These are phyloP conservation scores for Colletotrichum navitas DNA, from an alignment of 2,329 filamentous ascomycete species.

Conservation along the genomic window DNA sequence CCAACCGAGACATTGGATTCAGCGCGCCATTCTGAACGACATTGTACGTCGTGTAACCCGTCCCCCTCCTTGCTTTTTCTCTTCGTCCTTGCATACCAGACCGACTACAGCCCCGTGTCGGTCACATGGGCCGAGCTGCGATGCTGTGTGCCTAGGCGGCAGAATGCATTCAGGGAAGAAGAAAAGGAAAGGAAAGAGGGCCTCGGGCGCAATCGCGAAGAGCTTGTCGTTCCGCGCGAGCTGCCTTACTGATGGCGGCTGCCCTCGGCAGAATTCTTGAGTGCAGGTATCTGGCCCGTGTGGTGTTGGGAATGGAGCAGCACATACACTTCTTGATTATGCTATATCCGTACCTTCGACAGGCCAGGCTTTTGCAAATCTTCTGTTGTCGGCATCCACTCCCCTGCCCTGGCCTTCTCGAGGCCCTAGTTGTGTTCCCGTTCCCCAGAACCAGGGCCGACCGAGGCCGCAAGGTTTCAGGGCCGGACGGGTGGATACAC, in stretches of 20 bases:
- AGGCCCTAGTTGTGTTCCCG: conserved; percentile 6
- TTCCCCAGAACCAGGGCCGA: neutral
- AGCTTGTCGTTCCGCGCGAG: neutral
- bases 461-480: neutral
- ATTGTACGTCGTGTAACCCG: conserved; percentile 14
- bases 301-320: neutral
- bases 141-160: neutral
- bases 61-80: neutral
- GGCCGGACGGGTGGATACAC: neutral
- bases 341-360: neutral
- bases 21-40: conserved; percentile 1
- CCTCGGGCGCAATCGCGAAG: neutral
- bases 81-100: neutral
- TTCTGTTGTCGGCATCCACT: neutral
- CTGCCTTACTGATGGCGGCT: neutral
- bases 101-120: neutral
- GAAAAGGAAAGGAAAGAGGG: neutral
- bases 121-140: neutral
- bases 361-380: neutral
- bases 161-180: neutral
- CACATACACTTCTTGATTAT: neutral
- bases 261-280: neutral
- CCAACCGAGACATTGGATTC: conserved; percentile 33
- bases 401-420: neutral
- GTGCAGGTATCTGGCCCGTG: no score